Base-by-base conservation (phyloP, 768 basidiomycete genomes). In the Ramaria sp. region DNA sequence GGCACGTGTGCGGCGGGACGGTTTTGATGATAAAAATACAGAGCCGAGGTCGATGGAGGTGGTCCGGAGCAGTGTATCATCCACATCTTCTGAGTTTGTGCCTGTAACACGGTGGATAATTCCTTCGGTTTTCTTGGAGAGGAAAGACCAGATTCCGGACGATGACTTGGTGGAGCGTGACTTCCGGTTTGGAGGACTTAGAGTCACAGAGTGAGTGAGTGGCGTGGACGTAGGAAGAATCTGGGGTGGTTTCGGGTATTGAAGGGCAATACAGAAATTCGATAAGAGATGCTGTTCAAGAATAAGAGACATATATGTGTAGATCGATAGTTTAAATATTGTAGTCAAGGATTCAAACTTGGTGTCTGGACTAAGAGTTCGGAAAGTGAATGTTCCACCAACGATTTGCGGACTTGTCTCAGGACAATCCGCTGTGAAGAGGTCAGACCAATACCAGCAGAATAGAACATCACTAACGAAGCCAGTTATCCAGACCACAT, bases 381-480 rank as follows among this genome's bases (percentile, higher is more conserved):
- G 70, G 56, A 86, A 70, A 0, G 68, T 62, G 62, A 87, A 85
- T 1, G 76, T 81, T 0, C 83, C 84, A 4, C 84, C 83, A 7
- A 85, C 72, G 30, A 83, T 63, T 25, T 66, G 66, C 45, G 34
- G 65, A 56, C n/a, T 65, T 56, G 1, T 65, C 62, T 30, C 24
- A 15, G 13, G 25, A 9, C n/a, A 15, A 38, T 56, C 49, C 41
- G 52, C 59, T 60, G 50, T 47, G 42, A 39, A 55, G 20, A 39
- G 43, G n/a, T 48, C n/a, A 37, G 30, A 20, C 15, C 25, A 42
- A 39, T n/a, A 28, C 27, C 38, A 18, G 30, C 16, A 55, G 27
- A 48, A 58, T 42, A 7, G 27, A 56, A 10, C 9, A 28, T 32
- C 15, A 65, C 73, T 57, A 50, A 80, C 80, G 65, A 41, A 78